Conservation (phyloP, 164 flowering plant genomes). For the Amborella trichopoda region DNA sequence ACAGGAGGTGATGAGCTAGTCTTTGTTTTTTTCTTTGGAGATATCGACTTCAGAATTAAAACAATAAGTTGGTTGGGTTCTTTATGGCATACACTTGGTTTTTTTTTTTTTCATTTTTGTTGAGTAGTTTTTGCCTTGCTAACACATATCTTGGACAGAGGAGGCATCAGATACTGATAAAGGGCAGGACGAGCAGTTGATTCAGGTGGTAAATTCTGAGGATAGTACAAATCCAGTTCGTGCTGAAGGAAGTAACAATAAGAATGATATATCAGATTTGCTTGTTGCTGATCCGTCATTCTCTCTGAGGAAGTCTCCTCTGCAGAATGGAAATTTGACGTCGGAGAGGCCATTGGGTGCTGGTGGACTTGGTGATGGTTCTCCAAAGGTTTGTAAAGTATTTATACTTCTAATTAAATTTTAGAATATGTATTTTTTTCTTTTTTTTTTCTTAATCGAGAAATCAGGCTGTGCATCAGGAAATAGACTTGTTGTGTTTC, state of each 20-base stretch:
- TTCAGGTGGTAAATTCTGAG: constrained; percentile 10
- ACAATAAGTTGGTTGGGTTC: no score
- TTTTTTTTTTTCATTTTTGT: not conserved
- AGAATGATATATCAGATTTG: constrained; percentile 23
- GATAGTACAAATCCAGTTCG: constrained; percentile 6
- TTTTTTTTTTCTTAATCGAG: no score
- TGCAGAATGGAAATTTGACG: constrained; percentile 29
- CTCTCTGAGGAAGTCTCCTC: constrained; percentile 53
- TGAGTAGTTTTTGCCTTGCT: no score
- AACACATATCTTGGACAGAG: constrained; percentile 11
- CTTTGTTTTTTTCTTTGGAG: not conserved
- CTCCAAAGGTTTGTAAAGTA: constrained; percentile 67
- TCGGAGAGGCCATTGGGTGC: constrained; percentile 24
- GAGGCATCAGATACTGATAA: constrained; percentile 9
- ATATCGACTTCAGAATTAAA: not conserved
- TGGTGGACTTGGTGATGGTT: constrained; percentile 74
- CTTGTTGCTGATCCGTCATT: constrained; percentile 34
- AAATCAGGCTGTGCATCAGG: no score
- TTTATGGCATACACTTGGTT: no score
- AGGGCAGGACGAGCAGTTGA: constrained; percentile 11
- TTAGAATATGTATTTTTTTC: no score
- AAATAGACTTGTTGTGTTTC: no score
- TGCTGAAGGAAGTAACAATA: constrained; percentile 20
- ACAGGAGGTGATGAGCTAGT: constrained; percentile 27
- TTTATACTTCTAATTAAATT: no score